Base-by-base conservation (phyloP, 139 green algal genomes). In the Cymbomonas tetramitiformis region DNA sequence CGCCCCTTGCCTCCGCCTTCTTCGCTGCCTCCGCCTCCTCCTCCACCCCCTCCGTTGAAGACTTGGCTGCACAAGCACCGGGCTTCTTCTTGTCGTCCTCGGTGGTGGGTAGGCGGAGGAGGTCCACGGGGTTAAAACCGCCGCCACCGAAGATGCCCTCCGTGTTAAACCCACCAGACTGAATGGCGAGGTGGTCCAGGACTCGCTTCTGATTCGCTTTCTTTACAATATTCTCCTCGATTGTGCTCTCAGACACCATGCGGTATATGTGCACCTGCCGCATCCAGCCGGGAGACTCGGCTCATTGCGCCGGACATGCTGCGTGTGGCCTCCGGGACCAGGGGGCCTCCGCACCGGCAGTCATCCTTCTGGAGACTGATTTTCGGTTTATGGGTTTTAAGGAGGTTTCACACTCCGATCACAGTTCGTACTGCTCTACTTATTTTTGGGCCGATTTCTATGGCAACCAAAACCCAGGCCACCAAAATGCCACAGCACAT, bases 211-310 rank as follows among this genome's bases (percentile, higher is more conserved):
- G 88, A 69, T 94, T 84, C 12, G 67, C 78, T 71, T 98, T 98
- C 52, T 73, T 74, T 56, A 97, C 67, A 51, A 98, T 98, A 74
- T 97, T 97, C 71, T 97, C 90, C 70, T 96, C 89, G 38, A 96
- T 88, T 1, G 89, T 97, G 49, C 81, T 73, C 55, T 88, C 62
- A 38, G 59, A 77, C 38, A 98, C 75, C 32, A 98, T 75, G 30
- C 90, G 80, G 75, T 97, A 98, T 61, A 98, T 97, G 80, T 96
- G 83, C 47, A 97, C 90, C n/a, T n/a, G n/a, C n/a, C n/a, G n/a
- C n/a, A n/a, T n/a, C n/a, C n/a, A n/a, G n/a, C n/a, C n/a, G n/a
- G n/a, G n/a, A n/a, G n/a, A n/a, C n/a, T n/a, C n/a, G n/a, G n/a
- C n/a, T n/a, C n/a, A n/a, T n/a, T n/a, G n/a, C n/a, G n/a, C n/a